Evolutionary conservation across 257 asterid species (phyloP), one percentile per base, ranked within the genome.

Genomic region (Capsicum rhomboideum): DNA sequence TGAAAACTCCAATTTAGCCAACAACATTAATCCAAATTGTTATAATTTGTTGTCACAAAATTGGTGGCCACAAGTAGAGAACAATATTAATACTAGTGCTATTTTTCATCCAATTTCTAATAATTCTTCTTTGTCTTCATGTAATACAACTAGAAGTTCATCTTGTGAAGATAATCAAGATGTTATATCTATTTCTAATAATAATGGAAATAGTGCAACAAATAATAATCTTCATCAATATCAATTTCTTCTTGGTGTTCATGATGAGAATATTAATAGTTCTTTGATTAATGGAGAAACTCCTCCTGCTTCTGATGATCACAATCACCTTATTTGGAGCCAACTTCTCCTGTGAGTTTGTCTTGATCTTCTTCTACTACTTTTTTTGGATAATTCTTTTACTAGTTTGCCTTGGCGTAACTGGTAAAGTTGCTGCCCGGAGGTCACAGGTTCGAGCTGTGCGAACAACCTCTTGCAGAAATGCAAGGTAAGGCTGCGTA

Each of bases 41-140:
- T 59, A 71, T 34, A 34, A 34, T 21, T 72, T 72, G 29, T 42
- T 72, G 50, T 58, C 77, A 28, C 82, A 46, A n/a, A 75, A 44
- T 16, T 83, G 86, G 86, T 84, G 86, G 86, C 79, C 61, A 75
- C 81, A 75, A 49, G 28, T 68, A 68, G 81, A 74, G 59, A 72
- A 58, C 10, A 67, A 72, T 69, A 44, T n/a, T n/a, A n/a, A n/a
- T n/a, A n/a, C n/a, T n/a, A n/a, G n/a, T n/a, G n/a, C 26, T 44
- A 61, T 46, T 53, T 68, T 46, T 34, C 79, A 78, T 63, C 75
- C 79, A 11, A 84, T 53, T 21, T 9, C 28, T 20, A 20, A 28
- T 67, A 68, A 68, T 68, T 68, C 77, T 0, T 83, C 86, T 40
- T 34, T 80, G 23, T 56, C 74, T 64, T 83, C 86, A 77, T 83